Base-by-base conservation (phyloP, 768 basidiomycete species). In the Lentinula guzmanii region DNA sequence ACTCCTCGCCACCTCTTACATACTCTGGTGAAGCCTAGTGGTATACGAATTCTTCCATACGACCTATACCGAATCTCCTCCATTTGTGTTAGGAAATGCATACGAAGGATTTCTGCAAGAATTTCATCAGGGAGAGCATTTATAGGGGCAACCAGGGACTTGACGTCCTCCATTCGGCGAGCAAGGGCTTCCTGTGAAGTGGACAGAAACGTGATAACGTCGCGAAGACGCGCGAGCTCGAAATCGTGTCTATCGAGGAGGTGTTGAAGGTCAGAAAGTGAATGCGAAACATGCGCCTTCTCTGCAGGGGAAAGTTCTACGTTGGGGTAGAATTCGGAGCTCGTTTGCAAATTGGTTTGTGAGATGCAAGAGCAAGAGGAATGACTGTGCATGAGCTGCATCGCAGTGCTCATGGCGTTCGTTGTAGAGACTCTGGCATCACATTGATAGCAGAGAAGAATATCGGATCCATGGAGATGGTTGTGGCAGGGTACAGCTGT, bases 401-500 rank as follows among this genome's bases (percentile, higher is more conserved):
- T 54, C 34, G 53, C 53, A 24, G 33, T 54, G 37, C 53, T 54
- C 53, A 54, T 54, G 8, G 53, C 53, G 18, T 54, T 54, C 34
- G 21, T 54, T 11, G 53, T 54, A 9, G 53, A 54, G 2, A 54
- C 34, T 54, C 16, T 39, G 18, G 53, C 37, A 9, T 35, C 33
- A 18, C 53, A 54, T 54, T 54, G 53, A 54, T 54, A 41, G 53
- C 53, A 54, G 37, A 54, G 53, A 9, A 54, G 37, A 37, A 54
- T 54, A 21, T 54, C 53, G 21, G 35, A 39, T 39, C 53, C 53
- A 33, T 37, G 4, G 18, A 33, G 15, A n/a, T 34, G 35, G 35
- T 54, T 39, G 53, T 35, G 37, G 53, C 53, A 54, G 53, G 51
- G 51, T 9, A 11, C 18, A 48, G 18, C 8, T 7, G 21, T 21